Percentiles rank a stretch among this genome's conserved stretches.
phyloP scores from a whole-genome alignment of 495 filamentous ascomycete species.

The Aspergillus sclerotioniger region DNA sequence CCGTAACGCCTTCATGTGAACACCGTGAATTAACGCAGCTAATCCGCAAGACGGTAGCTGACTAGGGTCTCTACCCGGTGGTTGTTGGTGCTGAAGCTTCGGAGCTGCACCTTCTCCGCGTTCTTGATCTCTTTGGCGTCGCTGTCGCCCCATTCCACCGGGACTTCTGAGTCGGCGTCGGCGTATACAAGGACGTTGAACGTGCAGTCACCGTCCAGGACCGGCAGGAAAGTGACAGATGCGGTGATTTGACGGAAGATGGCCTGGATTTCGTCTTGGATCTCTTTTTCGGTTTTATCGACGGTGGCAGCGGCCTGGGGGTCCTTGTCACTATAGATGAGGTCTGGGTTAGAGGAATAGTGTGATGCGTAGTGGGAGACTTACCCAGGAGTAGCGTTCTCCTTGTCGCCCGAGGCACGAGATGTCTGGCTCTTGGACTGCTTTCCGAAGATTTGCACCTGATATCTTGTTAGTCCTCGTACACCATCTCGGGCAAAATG shows the following conservation, averaged over 20 bases:
- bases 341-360: conserved; percentile 1
- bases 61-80: conserved; percentile 93
- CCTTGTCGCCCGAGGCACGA: conserved; percentile 54
- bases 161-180: conserved; percentile 93
- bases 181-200: conserved; percentile 99
- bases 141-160: conserved; percentile 97
- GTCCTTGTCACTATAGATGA: conserved; percentile 29
- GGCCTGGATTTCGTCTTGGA: conserved; percentile 90
- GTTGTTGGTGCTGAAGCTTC: conserved; percentile 92
- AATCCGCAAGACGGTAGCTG: conserved; percentile 69
- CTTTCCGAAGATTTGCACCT: conserved; percentile 71
- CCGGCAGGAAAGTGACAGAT: conserved; percentile 93
- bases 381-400: conserved; percentile 60
- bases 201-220: conserved; percentile 89
- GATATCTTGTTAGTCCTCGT: conserved; percentile 7
- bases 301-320: conserved; percentile 32
- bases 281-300: conserved; percentile 88
- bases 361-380: conserved; percentile 8
- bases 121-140: conserved; percentile 97
- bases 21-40: conserved; percentile 20
- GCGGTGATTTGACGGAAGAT: conserved; percentile 98
- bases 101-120: conserved; percentile 90
- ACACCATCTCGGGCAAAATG: not conserved
- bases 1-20: conserved; percentile 34
- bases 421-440: conserved; percentile 50